A percentile compares a stretch with the other conserved stretches of the same genome.
These are phyloP conservation scores for Thelonectria blattea DNA, from an alignment of 2,329 filamentous ascomycete genomes.

Conservation along the genomic window DNA sequence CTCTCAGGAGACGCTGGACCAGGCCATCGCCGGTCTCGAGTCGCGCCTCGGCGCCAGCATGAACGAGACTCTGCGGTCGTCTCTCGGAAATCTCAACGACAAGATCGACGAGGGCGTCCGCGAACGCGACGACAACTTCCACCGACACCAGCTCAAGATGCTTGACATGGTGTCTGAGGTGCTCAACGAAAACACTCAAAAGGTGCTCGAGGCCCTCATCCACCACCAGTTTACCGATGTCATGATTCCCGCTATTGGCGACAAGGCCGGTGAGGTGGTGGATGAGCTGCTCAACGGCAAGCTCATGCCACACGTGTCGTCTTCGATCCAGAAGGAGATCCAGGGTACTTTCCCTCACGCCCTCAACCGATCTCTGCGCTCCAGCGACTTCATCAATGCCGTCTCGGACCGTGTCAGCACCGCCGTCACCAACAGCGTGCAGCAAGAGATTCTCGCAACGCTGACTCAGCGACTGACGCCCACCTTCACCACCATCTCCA, in stretches of 20 bases:
- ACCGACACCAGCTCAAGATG: slow-evolving; percentile 59
- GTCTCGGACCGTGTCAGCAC: slow-evolving; percentile 73
- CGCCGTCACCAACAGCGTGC: slow-evolving; percentile 70
- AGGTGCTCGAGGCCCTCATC: slow-evolving; percentile 78
- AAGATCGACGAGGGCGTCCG: slow-evolving; percentile 70
- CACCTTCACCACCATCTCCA: slow-evolving; percentile 67
- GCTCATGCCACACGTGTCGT: slow-evolving; percentile 70
- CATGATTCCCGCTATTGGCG: slow-evolving; percentile 76
- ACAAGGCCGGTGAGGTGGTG: slow-evolving; percentile 70
- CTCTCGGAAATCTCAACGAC: slow-evolving; percentile 66
- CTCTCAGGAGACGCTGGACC: slow-evolving; percentile 56
- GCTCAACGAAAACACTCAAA: slow-evolving; percentile 68
- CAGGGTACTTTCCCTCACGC: slow-evolving; percentile 73
- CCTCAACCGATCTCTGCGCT: slow-evolving; percentile 61
- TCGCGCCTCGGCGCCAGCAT: slow-evolving; percentile 56
- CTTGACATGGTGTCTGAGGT: slow-evolving; percentile 65
- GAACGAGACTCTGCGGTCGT: slow-evolving; percentile 59
- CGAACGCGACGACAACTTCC: slow-evolving; percentile 57
- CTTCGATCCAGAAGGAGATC: slow-evolving; percentile 74
- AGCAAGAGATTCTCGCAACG: slow-evolving; percentile 68
- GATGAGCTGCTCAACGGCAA: slow-evolving; percentile 73
- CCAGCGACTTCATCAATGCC: slow-evolving; percentile 72
- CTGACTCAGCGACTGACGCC: slow-evolving; percentile 71
- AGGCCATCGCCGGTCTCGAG: slow-evolving; percentile 61
- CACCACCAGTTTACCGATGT: slow-evolving; percentile 75